Conservation (phyloP, 495 filamentous ascomycete genomes). For the Melanomma pulvis-pyrius region DNA sequence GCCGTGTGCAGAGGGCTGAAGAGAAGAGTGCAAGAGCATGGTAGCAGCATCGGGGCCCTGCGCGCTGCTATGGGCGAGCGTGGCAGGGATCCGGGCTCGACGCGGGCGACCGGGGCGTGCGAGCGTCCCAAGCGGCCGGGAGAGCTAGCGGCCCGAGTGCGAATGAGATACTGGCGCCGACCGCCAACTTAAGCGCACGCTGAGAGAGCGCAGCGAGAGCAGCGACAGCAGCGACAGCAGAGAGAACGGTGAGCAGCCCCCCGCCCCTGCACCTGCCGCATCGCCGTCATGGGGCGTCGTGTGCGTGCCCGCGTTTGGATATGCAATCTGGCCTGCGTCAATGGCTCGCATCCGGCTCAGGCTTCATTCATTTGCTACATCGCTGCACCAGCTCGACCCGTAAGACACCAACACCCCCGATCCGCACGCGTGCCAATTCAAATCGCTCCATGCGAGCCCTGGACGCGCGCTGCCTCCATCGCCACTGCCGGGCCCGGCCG, state of each 20-base stretch:
- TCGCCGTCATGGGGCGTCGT: background rate
- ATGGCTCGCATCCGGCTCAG: background rate
- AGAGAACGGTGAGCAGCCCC: conserved; percentile 3
- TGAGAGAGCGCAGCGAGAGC: too few relatives aligned
- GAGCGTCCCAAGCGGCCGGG: conserved; percentile 9
- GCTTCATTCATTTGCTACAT: conserved; percentile 24
- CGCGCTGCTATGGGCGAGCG: background rate
- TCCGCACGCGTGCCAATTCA: conserved; percentile 12
- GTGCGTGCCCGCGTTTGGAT: conserved; percentile 18
- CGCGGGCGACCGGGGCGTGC: conserved; percentile 7
- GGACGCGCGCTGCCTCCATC: background rate
- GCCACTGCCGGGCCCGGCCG: background rate
- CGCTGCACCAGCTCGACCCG: conserved; percentile 10
- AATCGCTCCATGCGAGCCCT: background rate
- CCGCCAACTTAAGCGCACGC: conserved; percentile 20
- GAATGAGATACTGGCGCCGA: conserved; percentile 15
- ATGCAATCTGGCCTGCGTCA: conserved; percentile 9
- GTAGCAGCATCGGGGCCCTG: background rate
- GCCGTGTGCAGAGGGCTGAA: conserved; percentile 19
- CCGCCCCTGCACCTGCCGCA: conserved; percentile 6
- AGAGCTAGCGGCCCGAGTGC: conserved; percentile 21
- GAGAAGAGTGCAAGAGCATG: background rate
- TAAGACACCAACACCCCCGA: conserved; percentile 34
- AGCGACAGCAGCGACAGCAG: too few relatives aligned
- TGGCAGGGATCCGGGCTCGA: background rate